A percentile compares a stretch with the other conserved stretches of the same genome.
Conservation (phyloP, 2,329 filamentous ascomycete genomes). For the Graphiopsis chlorocephala region DNA sequence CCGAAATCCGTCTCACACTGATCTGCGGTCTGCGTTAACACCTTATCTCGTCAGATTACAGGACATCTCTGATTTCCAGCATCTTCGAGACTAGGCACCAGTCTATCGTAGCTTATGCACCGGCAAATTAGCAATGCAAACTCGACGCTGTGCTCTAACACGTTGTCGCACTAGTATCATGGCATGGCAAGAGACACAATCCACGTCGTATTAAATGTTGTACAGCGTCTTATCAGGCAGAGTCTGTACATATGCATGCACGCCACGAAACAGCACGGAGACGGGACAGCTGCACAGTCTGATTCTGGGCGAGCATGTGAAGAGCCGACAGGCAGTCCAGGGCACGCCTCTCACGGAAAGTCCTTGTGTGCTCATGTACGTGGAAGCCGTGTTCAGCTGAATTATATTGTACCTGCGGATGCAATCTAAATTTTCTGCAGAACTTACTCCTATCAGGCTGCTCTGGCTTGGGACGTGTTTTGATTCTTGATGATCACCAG, state of each 20-base stretch:
- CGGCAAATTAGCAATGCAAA: neutral
- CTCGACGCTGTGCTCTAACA: neutral
- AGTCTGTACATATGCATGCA: neutral
- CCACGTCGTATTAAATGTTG: neutral
- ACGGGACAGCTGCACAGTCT: neutral
- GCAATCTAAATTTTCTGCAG: neutral
- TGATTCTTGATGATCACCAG: neutral
- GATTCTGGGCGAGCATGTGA: neutral
- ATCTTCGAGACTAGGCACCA: neutral
- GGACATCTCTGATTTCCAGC: too few species aligned
- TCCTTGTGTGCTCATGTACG: neutral
- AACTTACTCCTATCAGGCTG: neutral
- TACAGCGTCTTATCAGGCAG: neutral
- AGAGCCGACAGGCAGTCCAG: neutral
- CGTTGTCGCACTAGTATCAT: neutral
- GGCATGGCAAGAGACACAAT: neutral
- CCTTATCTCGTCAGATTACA: neutral
- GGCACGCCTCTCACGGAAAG: neutral
- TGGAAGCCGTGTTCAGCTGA: neutral
- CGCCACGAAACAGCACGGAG: neutral
- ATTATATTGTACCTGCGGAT: neutral
- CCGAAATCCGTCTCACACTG: neutral
- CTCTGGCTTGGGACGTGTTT: neutral
- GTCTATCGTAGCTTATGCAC: neutral
- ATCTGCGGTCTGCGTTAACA: neutral